Evolutionary conservation across 192 early-diverging fungal genomes (phyloP).

Genomic region (Coemansia nantahalensis): DNA sequence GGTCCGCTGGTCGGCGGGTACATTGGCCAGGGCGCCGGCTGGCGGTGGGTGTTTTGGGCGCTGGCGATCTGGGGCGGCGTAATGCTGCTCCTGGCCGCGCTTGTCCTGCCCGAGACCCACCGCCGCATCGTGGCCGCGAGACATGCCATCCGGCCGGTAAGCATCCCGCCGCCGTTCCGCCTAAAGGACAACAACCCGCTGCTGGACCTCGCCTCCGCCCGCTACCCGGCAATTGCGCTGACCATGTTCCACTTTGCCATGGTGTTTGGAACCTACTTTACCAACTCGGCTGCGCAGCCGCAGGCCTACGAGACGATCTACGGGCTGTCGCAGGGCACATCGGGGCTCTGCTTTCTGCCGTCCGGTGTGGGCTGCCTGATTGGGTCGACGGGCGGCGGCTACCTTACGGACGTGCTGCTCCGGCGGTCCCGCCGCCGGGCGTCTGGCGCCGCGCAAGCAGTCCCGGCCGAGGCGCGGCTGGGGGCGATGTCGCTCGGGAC

Average conservation of each 20-base stretch:
- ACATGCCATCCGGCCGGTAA: conserved; percentile 31
- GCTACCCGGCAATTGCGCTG: conserved; percentile 38
- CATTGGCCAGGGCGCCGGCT: conserved; percentile 49
- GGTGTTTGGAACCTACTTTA: conserved; percentile 55
- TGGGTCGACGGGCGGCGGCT: conserved; percentile 47
- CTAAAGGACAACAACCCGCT: conserved; percentile 44
- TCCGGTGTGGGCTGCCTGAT: conserved; percentile 48
- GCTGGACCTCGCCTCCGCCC: conserved; percentile 17
- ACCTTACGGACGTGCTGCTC: conserved; percentile 38
- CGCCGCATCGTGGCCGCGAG: conserved; percentile 34
- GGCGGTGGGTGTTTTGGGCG: conserved; percentile 63
- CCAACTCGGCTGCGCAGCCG: conserved; percentile 47
- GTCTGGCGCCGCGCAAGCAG: background rate
- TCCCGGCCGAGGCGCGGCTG: conserved; percentile 40
- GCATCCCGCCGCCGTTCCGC: conserved; percentile 21
- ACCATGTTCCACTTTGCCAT: conserved; percentile 43
- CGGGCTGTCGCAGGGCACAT: conserved; percentile 32
- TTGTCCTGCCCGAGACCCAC: conserved; percentile 62
- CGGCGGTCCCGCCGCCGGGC: background rate
- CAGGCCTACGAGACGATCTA: conserved; percentile 47
- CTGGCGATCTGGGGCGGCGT: conserved; percentile 55
- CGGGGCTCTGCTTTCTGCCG: conserved; percentile 53
- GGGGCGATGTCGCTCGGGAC: conserved; percentile 33
- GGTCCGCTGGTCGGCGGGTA: too few relatives aligned
- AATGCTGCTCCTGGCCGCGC: conserved; percentile 47